Evolutionary conservation across 176 grass and related monocot genomes (phyloP).

Genomic region (Oryza meridionalis): DNA sequence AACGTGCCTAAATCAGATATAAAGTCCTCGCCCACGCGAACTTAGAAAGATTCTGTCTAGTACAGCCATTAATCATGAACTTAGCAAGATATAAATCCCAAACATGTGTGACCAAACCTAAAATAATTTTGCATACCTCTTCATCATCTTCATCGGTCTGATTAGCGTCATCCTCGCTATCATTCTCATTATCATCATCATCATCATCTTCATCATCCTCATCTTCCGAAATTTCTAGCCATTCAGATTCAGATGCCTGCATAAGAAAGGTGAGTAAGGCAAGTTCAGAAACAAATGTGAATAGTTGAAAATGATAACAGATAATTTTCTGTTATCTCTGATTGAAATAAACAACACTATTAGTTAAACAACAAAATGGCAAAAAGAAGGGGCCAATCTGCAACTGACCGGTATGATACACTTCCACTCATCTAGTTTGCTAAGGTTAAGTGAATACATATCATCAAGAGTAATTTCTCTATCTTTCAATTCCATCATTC

Average conservation of each 20-base stretch:
- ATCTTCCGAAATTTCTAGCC: constrained; percentile 88
- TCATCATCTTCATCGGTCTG: constrained; percentile 76
- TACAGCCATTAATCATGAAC: constrained; percentile 1
- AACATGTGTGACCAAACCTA: not conserved
- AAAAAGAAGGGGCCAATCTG: constrained; percentile 33
- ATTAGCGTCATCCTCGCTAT: constrained; percentile 54
- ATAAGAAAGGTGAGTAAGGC: constrained; percentile 13
- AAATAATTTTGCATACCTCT: constrained; percentile 41
- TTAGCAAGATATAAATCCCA: not conserved
- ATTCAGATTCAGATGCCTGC: constrained; percentile 96
- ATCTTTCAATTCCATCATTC: constrained; percentile 98
- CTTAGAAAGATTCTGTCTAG: not conserved
- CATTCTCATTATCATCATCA: constrained; percentile 58
- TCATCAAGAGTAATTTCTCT: constrained; percentile 97
- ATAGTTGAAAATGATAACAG: constrained; percentile 1
- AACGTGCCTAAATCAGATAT: constrained; percentile 2
- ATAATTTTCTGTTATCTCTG: not conserved
- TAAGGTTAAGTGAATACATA: constrained; percentile 95
- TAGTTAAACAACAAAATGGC: not conserved
- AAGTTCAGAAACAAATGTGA: not conserved
- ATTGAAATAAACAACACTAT: constrained; percentile 19
- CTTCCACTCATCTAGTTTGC: constrained; percentile 98
- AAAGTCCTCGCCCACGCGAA: not conserved
- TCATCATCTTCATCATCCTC: constrained; percentile 71
- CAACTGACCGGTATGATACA: constrained; percentile 81